phyloP scores from a whole-genome alignment of 2,329 filamentous ascomycete genomes.

The Tolypocladium tropicale region DNA sequence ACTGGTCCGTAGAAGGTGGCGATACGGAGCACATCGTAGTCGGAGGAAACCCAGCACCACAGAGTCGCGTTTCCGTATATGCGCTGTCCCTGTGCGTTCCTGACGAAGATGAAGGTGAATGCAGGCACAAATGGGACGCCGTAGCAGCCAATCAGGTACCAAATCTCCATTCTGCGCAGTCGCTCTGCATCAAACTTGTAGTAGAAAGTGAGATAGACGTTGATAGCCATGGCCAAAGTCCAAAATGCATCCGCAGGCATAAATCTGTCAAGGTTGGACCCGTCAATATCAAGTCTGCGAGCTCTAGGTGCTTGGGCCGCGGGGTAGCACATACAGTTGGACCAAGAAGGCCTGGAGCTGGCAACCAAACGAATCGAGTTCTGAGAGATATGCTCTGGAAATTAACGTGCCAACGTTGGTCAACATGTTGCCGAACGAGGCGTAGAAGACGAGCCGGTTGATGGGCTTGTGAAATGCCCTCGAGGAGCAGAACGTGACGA shows the following conservation, averaged over 20 bases:
- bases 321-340: conserved; percentile 54
- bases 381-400: conserved; percentile 46
- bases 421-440: conserved; percentile 71
- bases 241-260: conserved; percentile 67
- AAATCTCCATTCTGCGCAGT: conserved; percentile 58
- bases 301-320: background rate
- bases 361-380: conserved; percentile 42
- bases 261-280: conserved; percentile 51
- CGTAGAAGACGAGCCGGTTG: conserved; percentile 76
- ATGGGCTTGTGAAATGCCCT: conserved; percentile 74
- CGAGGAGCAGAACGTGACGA: conserved; percentile 59
- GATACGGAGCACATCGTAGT: conserved; percentile 64
- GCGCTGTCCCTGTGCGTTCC: conserved; percentile 34
- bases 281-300: background rate
- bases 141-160: conserved; percentile 61
- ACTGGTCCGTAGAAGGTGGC: conserved; percentile 64
- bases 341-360: conserved; percentile 71
- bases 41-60: conserved; percentile 68
- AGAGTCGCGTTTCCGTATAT: conserved; percentile 67
- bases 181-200: conserved; percentile 56
- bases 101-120: conserved; percentile 56
- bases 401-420: conserved; percentile 70
- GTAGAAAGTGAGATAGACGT: conserved; percentile 77
- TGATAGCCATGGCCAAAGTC: conserved; percentile 74
- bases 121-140: conserved; percentile 62